These are phyloP conservation scores for Rhodotorula paludigena DNA, from an alignment of 768 basidiomycete species.

Conservation along the genomic window DNA sequence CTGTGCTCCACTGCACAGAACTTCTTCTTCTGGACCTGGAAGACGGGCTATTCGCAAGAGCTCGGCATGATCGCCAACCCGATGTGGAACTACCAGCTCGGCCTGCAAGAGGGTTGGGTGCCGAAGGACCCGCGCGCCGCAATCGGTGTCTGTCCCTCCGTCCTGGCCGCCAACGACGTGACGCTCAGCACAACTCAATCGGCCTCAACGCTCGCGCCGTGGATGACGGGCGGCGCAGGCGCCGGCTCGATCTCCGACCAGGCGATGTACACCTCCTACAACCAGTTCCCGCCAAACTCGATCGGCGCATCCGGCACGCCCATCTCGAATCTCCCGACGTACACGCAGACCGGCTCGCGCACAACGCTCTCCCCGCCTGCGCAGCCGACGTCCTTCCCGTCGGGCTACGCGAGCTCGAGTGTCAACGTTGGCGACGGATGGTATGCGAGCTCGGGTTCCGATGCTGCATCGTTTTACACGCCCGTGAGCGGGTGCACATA, in stretches of 20 bases:
- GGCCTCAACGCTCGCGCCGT: constrained; percentile 53
- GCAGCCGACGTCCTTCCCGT: constrained; percentile 50
- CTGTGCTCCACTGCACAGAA: too few relatives aligned
- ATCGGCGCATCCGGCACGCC: constrained; percentile 36
- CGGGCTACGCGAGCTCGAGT: constrained; percentile 49
- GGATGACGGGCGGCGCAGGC: constrained; percentile 71
- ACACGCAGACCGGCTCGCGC: constrained; percentile 46
- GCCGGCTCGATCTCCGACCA: constrained; percentile 58
- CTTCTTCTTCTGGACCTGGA: constrained; percentile 98
- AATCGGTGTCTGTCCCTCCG: constrained; percentile 68
- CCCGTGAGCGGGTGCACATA: constrained; percentile 71
- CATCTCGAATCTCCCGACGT: constrained; percentile 46
- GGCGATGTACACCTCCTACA: constrained; percentile 29
- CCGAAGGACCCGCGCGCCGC: constrained; percentile 78
- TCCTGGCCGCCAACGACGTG: constrained; percentile 52
- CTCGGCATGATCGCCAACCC: constrained; percentile 53
- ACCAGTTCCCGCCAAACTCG: constrained; percentile 38
- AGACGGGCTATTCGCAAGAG: constrained; percentile 74
- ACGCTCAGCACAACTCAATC: constrained; percentile 49
- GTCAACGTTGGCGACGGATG: constrained; percentile 69
- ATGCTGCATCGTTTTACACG: constrained; percentile 61
- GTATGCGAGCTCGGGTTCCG: constrained; percentile 69
- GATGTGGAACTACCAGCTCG: constrained; percentile 54
- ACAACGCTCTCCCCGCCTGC: constrained; percentile 47
- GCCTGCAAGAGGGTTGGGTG: constrained; percentile 86